A percentile compares a stretch with the other conserved stretches of the same genome.
phyloP scores from a whole-genome alignment of 2,329 filamentous ascomycete species.

The Trematosphaeria pertusa region DNA sequence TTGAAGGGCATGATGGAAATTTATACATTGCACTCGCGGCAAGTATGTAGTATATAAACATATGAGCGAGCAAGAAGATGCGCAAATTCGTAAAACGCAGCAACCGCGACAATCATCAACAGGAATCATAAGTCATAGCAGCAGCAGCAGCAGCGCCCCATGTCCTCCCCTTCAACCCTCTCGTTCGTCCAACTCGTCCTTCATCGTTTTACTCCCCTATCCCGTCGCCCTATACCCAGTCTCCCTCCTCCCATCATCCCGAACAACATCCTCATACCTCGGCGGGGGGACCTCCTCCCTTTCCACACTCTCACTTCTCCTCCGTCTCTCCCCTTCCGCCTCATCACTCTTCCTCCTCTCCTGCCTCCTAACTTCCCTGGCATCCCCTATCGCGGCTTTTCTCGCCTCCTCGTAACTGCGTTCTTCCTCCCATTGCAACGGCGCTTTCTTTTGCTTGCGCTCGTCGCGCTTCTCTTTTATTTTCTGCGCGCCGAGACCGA shows the following conservation, averaged over 20 bases:
- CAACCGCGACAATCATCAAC: too few relatives aligned
- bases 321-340: background rate
- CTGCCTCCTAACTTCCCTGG: background rate
- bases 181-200: too few relatives aligned
- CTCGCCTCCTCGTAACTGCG: background rate
- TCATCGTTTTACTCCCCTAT: too few relatives aligned
- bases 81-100: too few relatives aligned
- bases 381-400: background rate
- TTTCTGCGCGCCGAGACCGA: slow-evolving; percentile 6
- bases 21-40: too few relatives aligned
- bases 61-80: too few relatives aligned
- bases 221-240: too few relatives aligned
- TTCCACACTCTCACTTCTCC: slow-evolving; percentile 3
- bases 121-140: too few relatives aligned
- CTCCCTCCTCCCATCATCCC: background rate
- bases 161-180: too few relatives aligned
- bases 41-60: too few relatives aligned
- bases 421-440: slow-evolving; percentile 2
- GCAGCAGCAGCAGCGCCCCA: too few relatives aligned
- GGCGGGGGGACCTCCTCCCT: slow-evolving; percentile 7
- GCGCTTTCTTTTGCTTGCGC: slow-evolving; percentile 7
- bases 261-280: slow-evolving; percentile 12
- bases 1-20: too few relatives aligned
- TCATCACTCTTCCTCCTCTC: slow-evolving; percentile 8
- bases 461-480: slow-evolving; percentile 10